Percentiles rank a stretch among this genome's conserved stretches.
These are phyloP conservation scores for Colletotrichum filicis DNA, from an alignment of 2,329 filamentous ascomycete genomes.

Conservation along the genomic window DNA sequence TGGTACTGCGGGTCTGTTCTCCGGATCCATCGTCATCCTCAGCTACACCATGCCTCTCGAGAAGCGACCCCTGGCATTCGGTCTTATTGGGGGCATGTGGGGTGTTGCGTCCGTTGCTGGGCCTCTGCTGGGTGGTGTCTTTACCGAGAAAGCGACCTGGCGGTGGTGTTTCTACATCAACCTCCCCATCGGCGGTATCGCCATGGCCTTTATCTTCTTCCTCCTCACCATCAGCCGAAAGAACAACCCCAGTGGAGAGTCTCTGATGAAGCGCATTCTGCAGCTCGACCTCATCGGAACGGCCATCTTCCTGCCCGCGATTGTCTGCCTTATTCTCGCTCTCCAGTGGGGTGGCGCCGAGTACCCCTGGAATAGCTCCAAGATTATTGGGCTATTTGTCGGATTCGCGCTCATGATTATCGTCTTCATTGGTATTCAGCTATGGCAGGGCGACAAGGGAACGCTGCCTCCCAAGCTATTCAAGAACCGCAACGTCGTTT, in stretches of 20 bases:
- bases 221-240: constrained; percentile 49
- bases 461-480: constrained; percentile 62
- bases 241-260: constrained; percentile 44
- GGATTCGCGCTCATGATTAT: constrained; percentile 57
- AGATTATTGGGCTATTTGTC: constrained; percentile 62
- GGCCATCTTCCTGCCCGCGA: constrained; percentile 60
- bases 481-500: constrained; percentile 53
- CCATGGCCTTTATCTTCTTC: constrained; percentile 59
- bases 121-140: constrained; percentile 61
- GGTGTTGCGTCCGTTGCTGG: constrained; percentile 64
- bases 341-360: constrained; percentile 67
- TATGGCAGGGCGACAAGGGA: constrained; percentile 58
- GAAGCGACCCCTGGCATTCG: constrained; percentile 65
- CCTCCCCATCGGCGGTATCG: constrained; percentile 58
- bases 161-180: constrained; percentile 63
- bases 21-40: constrained; percentile 61
- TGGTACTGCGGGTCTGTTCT: constrained; percentile 62
- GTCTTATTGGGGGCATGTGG: constrained; percentile 65
- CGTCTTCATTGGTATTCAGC: constrained; percentile 59
- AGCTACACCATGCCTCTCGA: constrained; percentile 61
- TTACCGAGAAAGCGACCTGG: constrained; percentile 62
- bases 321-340: constrained; percentile 64
- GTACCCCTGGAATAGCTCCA: constrained; percentile 60
- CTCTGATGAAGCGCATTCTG: constrained; percentile 50
- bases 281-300: constrained; percentile 67